phyloP scores from a whole-genome alignment of 805 yeast genomes.

The Zygotorulaspora chibaensis region DNA sequence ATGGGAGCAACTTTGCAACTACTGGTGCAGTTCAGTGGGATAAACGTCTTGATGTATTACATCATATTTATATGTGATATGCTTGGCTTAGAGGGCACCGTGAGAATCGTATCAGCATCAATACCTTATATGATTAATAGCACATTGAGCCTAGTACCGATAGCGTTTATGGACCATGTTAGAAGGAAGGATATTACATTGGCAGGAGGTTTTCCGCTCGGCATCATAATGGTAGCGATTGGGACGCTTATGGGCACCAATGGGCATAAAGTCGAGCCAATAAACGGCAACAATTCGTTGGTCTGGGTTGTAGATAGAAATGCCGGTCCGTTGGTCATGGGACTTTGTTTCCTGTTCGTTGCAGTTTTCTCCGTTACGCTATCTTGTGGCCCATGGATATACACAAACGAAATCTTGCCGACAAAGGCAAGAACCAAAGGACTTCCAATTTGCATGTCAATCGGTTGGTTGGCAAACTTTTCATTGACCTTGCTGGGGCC shows the following conservation, averaged over 20 bases:
- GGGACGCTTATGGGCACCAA: conserved; percentile 36
- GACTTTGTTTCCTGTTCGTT: conserved; percentile 42
- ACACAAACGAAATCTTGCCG: conserved; percentile 48
- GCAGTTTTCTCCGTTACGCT: conserved; percentile 46
- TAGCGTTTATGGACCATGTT: conserved; percentile 40
- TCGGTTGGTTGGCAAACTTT: conserved; percentile 43
- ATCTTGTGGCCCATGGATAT: conserved; percentile 46
- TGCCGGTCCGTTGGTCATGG: conserved; percentile 43
- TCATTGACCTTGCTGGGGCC: conserved; percentile 41
- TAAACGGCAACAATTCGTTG: conserved; percentile 34
- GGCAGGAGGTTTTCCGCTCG: conserved; percentile 41
- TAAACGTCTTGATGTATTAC: conserved; percentile 42
- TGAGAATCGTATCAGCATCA: conserved; percentile 35
- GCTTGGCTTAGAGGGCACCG: conserved; percentile 41
- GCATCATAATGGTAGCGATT: conserved; percentile 36
- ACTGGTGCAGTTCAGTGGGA: conserved; percentile 45
- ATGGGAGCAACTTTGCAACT: conserved; percentile 40
- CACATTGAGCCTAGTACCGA: conserved; percentile 42
- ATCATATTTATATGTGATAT: conserved; percentile 45
- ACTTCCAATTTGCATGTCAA: conserved; percentile 42
- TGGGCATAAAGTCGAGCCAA: conserved; percentile 35
- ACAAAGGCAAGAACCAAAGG: conserved; percentile 44
- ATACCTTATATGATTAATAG: conserved; percentile 41
- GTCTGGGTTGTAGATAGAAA: conserved; percentile 37
- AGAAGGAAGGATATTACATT: conserved; percentile 46